Evolutionary conservation across 495 filamentous ascomycete genomes (phyloP), one percentile per base, ranked within the genome.

Genomic region (Aspergillus olivimuriae): DNA sequence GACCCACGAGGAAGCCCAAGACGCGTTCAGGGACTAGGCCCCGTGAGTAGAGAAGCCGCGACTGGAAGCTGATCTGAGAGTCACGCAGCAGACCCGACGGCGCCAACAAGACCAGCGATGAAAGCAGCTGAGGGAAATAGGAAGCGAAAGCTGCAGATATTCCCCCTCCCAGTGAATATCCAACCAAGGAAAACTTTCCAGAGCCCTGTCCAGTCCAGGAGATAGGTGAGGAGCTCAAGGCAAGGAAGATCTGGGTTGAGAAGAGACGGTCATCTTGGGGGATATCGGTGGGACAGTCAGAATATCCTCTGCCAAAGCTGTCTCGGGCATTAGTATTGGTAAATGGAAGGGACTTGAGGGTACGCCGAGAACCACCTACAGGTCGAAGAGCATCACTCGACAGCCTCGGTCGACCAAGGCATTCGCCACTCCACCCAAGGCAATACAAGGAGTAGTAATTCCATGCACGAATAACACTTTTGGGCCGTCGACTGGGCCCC

Each of bases 391-490:
- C 74, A 95, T 78, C 12, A 96, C 88, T 14, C 90, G 75, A 56
- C 84, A 94, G 3, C 87, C 88, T 16, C 73, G 75, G 37, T 83
- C 71, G 12, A 81, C 86, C 17, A 96, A 70, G 10, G 70, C 74
- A 57, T 83, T 69, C 28, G 89, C 82, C 26, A 94, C 52, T 28
- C 72, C 71, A 30, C 78, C 76, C 2, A 94, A 68, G 3, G 87
- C 76, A 50, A 86, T 73, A 60, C 83, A 85, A 2, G 91, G 86
- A 1, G 86, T 97, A 39, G 78, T 84, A 54, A 94, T 94, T 20
- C 91, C 91, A 57, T 94, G 90, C 16, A 95, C 65, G 17, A 95
- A 66, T 26, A 95, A 53, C 1, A 94, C 84, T 56, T 89, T 95
- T 16, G 73, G 66, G 3, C 89, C 90, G 39, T 78, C 60, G 43